These are phyloP conservation scores for Penicillium sp. DNA, from an alignment of 2,329 filamentous ascomycete species.

Conservation along the genomic window DNA sequence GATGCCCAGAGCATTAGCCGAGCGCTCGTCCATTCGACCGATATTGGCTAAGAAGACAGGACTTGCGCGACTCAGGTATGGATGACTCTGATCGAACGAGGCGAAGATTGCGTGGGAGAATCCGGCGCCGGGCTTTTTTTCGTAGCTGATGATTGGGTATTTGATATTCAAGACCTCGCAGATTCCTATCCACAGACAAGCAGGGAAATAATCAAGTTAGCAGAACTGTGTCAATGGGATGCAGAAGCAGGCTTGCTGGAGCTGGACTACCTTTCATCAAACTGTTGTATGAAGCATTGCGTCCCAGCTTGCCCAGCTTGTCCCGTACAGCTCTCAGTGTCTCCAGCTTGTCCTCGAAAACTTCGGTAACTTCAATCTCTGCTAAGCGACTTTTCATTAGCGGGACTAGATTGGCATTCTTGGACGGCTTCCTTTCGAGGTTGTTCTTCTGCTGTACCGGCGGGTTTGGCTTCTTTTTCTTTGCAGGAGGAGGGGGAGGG, in stretches of 20 bases:
- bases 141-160: slow-evolving; percentile 2
- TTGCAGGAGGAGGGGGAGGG: background rate
- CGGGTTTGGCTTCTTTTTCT: background rate
- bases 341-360: slow-evolving; percentile 12
- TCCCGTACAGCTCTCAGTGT: slow-evolving; percentile 17
- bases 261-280: slow-evolving; percentile 14
- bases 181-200: slow-evolving; percentile 6
- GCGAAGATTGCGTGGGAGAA: slow-evolving; percentile 1
- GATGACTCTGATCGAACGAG: slow-evolving; percentile 5
- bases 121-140: background rate
- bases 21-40: slow-evolving; percentile 5
- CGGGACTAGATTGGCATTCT: background rate
- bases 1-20: slow-evolving; percentile 29
- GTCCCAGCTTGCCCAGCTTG: slow-evolving; percentile 11
- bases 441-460: background rate
- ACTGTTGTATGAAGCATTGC: slow-evolving; percentile 11
- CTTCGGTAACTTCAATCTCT: background rate
- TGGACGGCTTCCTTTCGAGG: background rate
- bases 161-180: slow-evolving; percentile 7
- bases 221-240: background rate
- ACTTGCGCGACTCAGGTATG: slow-evolving; percentile 29
- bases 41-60: slow-evolving; percentile 25
- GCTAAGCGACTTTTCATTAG: background rate
- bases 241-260: background rate
- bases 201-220: background rate